Percentiles rank a stretch among this genome's conserved stretches.
Evolutionary conservation across 306 rosid species (phyloP).

Genomic region (Vachellia collinsii): DNA sequence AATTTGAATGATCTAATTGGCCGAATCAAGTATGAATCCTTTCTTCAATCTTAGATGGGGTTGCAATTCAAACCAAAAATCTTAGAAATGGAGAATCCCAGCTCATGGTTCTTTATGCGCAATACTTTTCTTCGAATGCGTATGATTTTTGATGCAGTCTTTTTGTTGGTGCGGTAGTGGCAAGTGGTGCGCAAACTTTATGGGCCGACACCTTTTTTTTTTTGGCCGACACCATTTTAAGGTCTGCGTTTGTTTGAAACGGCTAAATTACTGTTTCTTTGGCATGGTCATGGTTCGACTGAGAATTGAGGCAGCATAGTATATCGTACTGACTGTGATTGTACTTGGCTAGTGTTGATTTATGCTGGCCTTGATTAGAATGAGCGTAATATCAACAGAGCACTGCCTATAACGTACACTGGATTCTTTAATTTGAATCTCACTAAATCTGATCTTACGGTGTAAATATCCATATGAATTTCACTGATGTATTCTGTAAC

Average conservation of each 20-base stretch:
- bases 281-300: not conserved
- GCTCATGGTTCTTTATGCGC: not conserved
- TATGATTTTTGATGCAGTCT: not conserved
- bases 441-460: not conserved
- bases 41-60: not conserved
- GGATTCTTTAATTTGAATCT: not conserved
- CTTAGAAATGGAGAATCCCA: not conserved
- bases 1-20: slow-evolving; percentile 21
- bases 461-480: not conserved
- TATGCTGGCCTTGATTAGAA: not conserved
- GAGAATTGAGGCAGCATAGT: not conserved
- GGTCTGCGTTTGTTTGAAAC: slow-evolving; percentile 1
- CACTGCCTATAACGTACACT: not conserved
- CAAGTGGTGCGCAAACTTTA: not conserved
- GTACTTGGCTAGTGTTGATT: not conserved
- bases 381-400: not conserved
- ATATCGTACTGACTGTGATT: not conserved
- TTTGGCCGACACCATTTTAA: not conserved
- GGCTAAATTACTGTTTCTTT: not conserved
- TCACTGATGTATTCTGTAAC: not conserved
- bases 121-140: not conserved
- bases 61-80: not conserved
- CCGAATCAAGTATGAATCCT: not conserved
- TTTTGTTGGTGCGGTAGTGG: not conserved
- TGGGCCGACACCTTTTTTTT: not conserved